Evolutionary conservation across 2,329 filamentous ascomycete genomes (phyloP), one percentile per base, ranked within the genome.

Genomic region (Penicillium sp.): DNA sequence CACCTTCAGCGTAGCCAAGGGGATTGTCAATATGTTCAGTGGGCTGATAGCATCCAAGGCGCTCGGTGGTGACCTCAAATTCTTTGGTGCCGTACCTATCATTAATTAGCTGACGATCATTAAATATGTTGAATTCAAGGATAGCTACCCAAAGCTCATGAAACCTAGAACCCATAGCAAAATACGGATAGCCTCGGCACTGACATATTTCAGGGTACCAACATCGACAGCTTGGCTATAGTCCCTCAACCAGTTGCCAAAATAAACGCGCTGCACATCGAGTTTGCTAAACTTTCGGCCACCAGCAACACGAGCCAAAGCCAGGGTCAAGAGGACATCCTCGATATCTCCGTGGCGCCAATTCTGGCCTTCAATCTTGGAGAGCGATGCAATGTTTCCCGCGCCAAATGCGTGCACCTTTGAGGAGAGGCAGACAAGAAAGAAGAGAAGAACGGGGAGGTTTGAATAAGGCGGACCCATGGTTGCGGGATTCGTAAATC

Each of bases 141-240:
- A 23, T 26, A 23, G 58, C 70, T 88, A 94, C 70, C 91, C 91
- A 76, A 95, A 95, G 69, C 85, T 94, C 82, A 97, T 84, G 83
- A 97, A 97, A 17, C 92, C 92, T 47, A 97, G 85, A 50, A 97
- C 87, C 84, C 91, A 96, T 59, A 97, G 86, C 15, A 97, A 82
- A 53, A 97, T 90, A 38, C 93, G 90, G 73, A 97, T 96, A 62
- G 93, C 93, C 78, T 96, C 92, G 56, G 92, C 90, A 60, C 91
- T 94, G 66, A 97, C 93, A 70, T 90, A 87, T 81, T 97, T 97
- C 79, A 97, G 87, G 4, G 92, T 96, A 64, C 92, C 93, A 54
- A 97, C 91, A 76, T 97, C 93, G 70, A 97, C 91, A 64, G 93
- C 93, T 78, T 97, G 93, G 57, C 91, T 95, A 79, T 97, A 97